Percentiles rank a stretch among this genome's conserved stretches.
phyloP scores from a whole-genome alignment of 2,329 filamentous ascomycete genomes.

The Alternaria novae-zelandiae region DNA sequence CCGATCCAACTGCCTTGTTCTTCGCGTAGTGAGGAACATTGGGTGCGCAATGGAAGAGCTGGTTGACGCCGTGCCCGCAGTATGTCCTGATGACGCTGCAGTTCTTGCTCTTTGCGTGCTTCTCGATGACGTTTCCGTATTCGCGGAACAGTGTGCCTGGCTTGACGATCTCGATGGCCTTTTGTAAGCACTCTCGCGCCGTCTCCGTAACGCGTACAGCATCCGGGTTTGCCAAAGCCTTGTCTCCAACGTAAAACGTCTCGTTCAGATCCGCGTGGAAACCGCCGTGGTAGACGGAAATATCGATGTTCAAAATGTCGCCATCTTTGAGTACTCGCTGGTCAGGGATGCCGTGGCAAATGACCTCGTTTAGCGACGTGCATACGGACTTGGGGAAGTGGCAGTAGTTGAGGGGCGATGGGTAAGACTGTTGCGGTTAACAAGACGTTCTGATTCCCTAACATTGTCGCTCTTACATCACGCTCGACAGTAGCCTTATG shows the following conservation, averaged over 20 bases:
- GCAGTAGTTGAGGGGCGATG: constrained; percentile 93
- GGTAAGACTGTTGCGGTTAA: constrained; percentile 74
- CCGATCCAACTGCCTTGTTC: constrained; percentile 94
- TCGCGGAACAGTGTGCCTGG: constrained; percentile 92
- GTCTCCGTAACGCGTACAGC: constrained; percentile 90
- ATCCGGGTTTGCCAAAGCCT: constrained; percentile 81
- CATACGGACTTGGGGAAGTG: constrained; percentile 98
- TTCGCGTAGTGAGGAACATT: constrained; percentile 98
- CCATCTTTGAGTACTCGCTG: constrained; percentile 85
- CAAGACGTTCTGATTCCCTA: not conserved
- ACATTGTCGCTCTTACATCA: constrained; percentile 66
- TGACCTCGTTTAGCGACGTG: constrained; percentile 95
- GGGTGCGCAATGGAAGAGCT: constrained; percentile 88
- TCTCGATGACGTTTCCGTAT: constrained; percentile 93
- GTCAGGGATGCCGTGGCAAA: constrained; percentile 98
- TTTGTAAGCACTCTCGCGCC: constrained; percentile 85
- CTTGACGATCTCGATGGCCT: constrained; percentile 89
- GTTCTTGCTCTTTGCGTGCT: constrained; percentile 81
- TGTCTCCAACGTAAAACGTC: constrained; percentile 96
- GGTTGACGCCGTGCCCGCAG: constrained; percentile 94
- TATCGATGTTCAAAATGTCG: constrained; percentile 96
- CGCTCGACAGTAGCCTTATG: constrained; percentile 94
- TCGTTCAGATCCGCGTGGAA: constrained; percentile 98
- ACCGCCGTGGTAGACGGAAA: constrained; percentile 90
- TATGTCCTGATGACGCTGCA: constrained; percentile 96